Conservation (phyloP, 2,329 filamentous ascomycete species). For the Neonectria neomacrospora region DNA sequence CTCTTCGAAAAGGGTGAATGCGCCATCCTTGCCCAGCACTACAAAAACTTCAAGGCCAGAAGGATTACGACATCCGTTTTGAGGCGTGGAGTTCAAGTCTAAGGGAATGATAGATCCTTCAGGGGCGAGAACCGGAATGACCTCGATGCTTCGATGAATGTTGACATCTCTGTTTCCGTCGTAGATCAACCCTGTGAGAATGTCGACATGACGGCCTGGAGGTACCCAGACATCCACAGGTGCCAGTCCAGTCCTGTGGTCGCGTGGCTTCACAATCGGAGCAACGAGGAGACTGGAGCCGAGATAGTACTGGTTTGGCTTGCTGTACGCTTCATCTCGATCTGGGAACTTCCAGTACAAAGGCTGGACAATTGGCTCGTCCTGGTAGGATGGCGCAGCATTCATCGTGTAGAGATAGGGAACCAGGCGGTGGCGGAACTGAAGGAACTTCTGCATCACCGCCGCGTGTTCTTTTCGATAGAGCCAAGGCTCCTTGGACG, state of each 20-base stretch:
- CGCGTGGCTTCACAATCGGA: constrained; percentile 64
- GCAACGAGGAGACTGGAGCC: constrained; percentile 66
- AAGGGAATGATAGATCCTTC: constrained; percentile 70
- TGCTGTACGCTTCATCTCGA: constrained; percentile 63
- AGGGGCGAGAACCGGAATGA: constrained; percentile 63
- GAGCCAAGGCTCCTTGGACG: constrained; percentile 71
- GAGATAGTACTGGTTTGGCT: constrained; percentile 69
- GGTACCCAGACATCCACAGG: constrained; percentile 67
- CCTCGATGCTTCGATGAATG: constrained; percentile 60
- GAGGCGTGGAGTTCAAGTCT: constrained; percentile 55
- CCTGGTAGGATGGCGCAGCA: constrained; percentile 53
- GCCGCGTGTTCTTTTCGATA: constrained; percentile 58
- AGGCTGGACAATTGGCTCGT: constrained; percentile 67
- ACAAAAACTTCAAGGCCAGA: constrained; percentile 60
- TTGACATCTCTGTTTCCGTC: constrained; percentile 64
- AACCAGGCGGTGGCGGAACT: constrained; percentile 67
- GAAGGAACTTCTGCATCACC: constrained; percentile 61
- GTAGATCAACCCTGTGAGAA: constrained; percentile 68
- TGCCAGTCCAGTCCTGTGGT: constrained; percentile 58
- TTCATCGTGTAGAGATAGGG: constrained; percentile 72
- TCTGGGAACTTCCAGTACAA: constrained; percentile 71
- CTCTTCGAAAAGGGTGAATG: constrained; percentile 63
- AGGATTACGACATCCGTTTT: constrained; percentile 61
- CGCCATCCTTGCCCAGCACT: constrained; percentile 59
- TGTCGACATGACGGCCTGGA: constrained; percentile 63